A percentile compares a stretch with the other conserved stretches of the same genome.
Evolutionary conservation across 805 yeast genomes (phyloP).

Genomic region (Cyberlindnera nakhonratchasimensis): DNA sequence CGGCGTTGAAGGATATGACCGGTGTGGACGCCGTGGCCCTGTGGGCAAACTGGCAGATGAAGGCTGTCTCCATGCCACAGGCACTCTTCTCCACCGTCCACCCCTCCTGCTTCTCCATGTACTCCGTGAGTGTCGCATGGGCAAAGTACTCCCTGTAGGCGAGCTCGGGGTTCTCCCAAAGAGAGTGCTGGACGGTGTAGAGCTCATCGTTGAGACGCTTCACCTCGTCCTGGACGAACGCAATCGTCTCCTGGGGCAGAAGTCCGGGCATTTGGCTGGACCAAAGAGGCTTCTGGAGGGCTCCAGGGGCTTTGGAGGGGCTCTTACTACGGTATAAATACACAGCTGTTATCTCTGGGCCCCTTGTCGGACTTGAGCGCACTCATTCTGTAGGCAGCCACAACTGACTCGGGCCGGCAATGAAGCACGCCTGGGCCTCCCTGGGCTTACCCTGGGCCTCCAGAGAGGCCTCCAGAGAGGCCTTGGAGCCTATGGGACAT

Average conservation of each 20-base stretch:
- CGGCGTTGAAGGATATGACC: slow-evolving; percentile 10
- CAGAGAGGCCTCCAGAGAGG: no score
- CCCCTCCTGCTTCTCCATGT: slow-evolving; percentile 12
- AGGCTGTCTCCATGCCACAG: slow-evolving; percentile 13
- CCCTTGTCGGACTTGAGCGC: no score
- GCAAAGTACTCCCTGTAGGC: slow-evolving; percentile 10
- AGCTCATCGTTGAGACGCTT: slow-evolving; percentile 4
- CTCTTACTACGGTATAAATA: no score
- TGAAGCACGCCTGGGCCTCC: no score
- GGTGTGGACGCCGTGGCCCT: slow-evolving; percentile 4
- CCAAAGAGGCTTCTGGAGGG: no score
- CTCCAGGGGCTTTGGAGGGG: no score
- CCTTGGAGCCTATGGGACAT: no score
- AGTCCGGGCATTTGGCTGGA: no score
- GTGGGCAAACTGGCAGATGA: slow-evolving; percentile 3
- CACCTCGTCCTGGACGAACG: slow-evolving; percentile 3
- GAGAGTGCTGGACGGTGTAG: slow-evolving; percentile 8
- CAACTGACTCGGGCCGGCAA: no score
- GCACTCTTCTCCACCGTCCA: slow-evolving; percentile 11
- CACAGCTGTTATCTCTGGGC: no score
- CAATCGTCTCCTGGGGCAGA: slow-evolving; percentile 1
- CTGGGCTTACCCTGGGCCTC: no score
- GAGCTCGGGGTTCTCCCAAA: slow-evolving; percentile 13
- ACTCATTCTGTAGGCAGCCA: no score
- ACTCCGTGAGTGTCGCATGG: slow-evolving; percentile 5